A percentile compares a stretch with the other conserved stretches of the same genome.
Conservation (phyloP, 2,329 filamentous ascomycete species). For the Cladosporium phlei region DNA sequence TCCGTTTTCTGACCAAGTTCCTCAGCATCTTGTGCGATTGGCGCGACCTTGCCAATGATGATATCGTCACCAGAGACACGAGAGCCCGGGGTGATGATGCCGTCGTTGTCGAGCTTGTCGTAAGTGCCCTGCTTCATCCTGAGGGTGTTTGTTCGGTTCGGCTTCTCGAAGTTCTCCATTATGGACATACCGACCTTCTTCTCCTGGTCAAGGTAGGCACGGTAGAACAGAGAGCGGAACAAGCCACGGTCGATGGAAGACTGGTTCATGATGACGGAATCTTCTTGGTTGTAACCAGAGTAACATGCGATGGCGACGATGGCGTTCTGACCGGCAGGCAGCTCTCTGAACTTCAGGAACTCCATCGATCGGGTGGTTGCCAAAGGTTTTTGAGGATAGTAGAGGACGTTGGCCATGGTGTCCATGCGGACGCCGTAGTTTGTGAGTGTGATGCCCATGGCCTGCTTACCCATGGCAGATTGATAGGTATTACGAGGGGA, state of each 20-base stretch:
- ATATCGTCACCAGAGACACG: slow-evolving; percentile 97
- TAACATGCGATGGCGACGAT: slow-evolving; percentile 98
- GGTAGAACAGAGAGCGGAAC: slow-evolving; percentile 96
- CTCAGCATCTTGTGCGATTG: slow-evolving; percentile 85
- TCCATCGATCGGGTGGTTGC: slow-evolving; percentile 98
- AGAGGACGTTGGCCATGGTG: slow-evolving; percentile 98
- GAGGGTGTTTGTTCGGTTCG: slow-evolving; percentile 79
- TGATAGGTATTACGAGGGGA: slow-evolving; percentile 99
- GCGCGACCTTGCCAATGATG: slow-evolving; percentile 97
- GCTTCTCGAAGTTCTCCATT: slow-evolving; percentile 93
- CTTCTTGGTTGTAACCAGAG: slow-evolving; percentile 99
- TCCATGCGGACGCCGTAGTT: slow-evolving; percentile 98
- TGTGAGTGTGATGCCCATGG: slow-evolving; percentile 97
- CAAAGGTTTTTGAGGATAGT: slow-evolving; percentile 96
- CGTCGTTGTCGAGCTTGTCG: slow-evolving; percentile 92
- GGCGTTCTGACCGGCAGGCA: slow-evolving; percentile 94
- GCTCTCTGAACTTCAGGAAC: slow-evolving; percentile 93
- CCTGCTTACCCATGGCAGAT: slow-evolving; percentile 99
- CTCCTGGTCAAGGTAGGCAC: slow-evolving; percentile 94
- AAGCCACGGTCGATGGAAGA: slow-evolving; percentile 96
- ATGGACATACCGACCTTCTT: slow-evolving; percentile 93
- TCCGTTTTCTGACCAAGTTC: slow-evolving; percentile 90
- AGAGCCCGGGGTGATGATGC: slow-evolving; percentile 87
- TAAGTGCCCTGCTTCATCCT: slow-evolving; percentile 69
- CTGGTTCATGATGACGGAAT: slow-evolving; percentile 99